These are phyloP conservation scores for Quercus cerris DNA, from an alignment of 306 rosid species.

Conservation along the genomic window DNA sequence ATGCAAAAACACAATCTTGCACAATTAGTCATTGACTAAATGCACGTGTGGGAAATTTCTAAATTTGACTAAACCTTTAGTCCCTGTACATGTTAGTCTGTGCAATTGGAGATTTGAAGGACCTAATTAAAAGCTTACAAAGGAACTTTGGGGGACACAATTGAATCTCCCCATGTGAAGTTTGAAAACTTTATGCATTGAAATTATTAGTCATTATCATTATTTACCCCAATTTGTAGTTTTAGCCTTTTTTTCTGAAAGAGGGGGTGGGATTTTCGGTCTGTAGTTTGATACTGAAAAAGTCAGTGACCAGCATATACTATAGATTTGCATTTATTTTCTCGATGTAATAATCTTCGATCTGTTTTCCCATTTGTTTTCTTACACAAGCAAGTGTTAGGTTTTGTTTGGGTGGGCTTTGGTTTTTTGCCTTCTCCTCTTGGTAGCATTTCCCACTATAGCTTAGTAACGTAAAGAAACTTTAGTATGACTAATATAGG, in stretches of 20 bases:
- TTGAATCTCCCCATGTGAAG: constrained; percentile 36
- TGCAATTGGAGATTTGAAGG: constrained; percentile 35
- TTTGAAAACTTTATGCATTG: constrained; percentile 10
- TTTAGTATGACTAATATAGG: too few species aligned
- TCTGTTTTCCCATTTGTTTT: too few species aligned
- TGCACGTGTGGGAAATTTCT: constrained; percentile 34
- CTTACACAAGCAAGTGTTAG: too few species aligned
- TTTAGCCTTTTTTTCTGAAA: background rate
- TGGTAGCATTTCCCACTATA: too few species aligned
- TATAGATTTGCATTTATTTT: too few species aligned
- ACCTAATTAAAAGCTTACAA: constrained; percentile 16
- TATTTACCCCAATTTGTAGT: background rate
- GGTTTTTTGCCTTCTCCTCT: too few species aligned
- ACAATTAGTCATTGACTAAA: constrained; percentile 24
- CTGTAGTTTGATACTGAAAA: too few species aligned
- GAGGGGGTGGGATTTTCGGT: too few species aligned
- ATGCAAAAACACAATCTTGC: constrained; percentile 28
- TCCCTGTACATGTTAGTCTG: constrained; percentile 26
- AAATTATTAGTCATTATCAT: background rate
- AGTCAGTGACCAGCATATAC: too few species aligned
- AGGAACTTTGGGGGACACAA: constrained; percentile 24
- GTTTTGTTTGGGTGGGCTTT: too few species aligned
- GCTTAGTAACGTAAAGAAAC: too few species aligned
- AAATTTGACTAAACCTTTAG: constrained; percentile 28
- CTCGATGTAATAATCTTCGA: too few species aligned